Evolutionary conservation across 306 rosid species (phyloP), one percentile per base, ranked within the genome.

Genomic region (Arachis stenosperma): DNA sequence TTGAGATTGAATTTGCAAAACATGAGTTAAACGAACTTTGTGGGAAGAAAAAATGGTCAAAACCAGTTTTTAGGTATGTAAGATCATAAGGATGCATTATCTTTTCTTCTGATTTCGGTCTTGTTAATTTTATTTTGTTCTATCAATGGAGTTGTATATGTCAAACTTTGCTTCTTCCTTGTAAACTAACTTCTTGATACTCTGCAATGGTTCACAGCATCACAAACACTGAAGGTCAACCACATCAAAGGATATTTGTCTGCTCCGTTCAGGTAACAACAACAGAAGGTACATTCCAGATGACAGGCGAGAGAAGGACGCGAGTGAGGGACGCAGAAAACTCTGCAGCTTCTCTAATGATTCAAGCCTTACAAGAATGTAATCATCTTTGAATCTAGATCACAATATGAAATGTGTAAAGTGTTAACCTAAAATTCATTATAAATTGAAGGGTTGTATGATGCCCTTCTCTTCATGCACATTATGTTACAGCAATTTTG

Each of bases 261-360:
- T 81, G 84, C 9, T 73, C 88, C 0, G 97, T 89, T 61, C 41
- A 78, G 69, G 72, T 93, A 67, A 8, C 61, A 17, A 81, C 86
- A 10, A 8, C 10, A 7, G 15, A 50, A 4, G 87, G 76, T 42
- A 37, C 51, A 3, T 70, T 88, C 2, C 46, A 56, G 37, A 70
- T 75, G 73, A 29, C 29, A 0, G 83, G 83, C 22, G 72, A 70
- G 0, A 69, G 70, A 60, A 83, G 75, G 63, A 65, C 79, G 2
- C 86, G 86, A 67, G 59, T 75, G 48, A 89, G 59, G 43, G 87
- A 87, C 10, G 88, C 97, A 2, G 77, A 90, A 11, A 85, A 83
- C 71, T 90, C 96, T 56, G 97, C 97, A 10, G 96, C 96, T 58
- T 88, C 92, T 22, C 78, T 60, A 63, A 79, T 90, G 90, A 81